Evolutionary conservation across 2,329 filamentous ascomycete genomes (phyloP).

Genomic region (Epichloe festucae): DNA sequence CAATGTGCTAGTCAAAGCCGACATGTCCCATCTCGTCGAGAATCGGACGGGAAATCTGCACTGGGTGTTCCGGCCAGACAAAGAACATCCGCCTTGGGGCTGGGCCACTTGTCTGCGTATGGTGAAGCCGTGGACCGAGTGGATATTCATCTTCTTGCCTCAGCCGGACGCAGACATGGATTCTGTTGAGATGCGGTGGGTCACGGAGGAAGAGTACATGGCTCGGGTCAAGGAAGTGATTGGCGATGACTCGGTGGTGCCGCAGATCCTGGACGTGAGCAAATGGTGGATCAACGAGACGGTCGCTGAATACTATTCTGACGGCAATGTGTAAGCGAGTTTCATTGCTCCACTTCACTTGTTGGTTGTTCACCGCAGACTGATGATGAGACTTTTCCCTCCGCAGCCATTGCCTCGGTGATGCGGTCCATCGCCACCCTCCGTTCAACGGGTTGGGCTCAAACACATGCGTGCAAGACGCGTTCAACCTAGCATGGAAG

Average conservation of each 20-base stretch:
- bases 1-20: conserved; percentile 30
- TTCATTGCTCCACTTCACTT: neutral
- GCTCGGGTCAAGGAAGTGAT: conserved; percentile 35
- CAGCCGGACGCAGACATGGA: conserved; percentile 22
- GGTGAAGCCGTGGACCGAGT: conserved; percentile 52
- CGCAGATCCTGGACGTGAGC: conserved; percentile 37
- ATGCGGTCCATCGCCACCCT: conserved; percentile 45
- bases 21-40: conserved; percentile 35
- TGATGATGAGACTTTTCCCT: neutral
- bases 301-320: conserved; percentile 42
- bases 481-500: conserved; percentile 44
- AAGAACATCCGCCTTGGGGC: conserved; percentile 36
- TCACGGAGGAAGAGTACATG: conserved; percentile 33
- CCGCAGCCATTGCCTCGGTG: conserved; percentile 38
- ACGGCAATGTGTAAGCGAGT: conserved; percentile 30
- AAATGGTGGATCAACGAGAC: conserved; percentile 51
- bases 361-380: neutral
- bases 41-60: conserved; percentile 45
- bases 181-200: conserved; percentile 13
- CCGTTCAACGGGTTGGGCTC: conserved; percentile 43
- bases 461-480: conserved; percentile 46
- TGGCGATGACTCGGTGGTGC: conserved; percentile 37
- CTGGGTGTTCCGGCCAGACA: conserved; percentile 44
- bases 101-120: conserved; percentile 40
- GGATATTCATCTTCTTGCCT: conserved; percentile 44